Percentiles rank a stretch among this genome's conserved stretches.
Evolutionary conservation across 768 basidiomycete genomes (phyloP).

Genomic region (Calocybe indica): DNA sequence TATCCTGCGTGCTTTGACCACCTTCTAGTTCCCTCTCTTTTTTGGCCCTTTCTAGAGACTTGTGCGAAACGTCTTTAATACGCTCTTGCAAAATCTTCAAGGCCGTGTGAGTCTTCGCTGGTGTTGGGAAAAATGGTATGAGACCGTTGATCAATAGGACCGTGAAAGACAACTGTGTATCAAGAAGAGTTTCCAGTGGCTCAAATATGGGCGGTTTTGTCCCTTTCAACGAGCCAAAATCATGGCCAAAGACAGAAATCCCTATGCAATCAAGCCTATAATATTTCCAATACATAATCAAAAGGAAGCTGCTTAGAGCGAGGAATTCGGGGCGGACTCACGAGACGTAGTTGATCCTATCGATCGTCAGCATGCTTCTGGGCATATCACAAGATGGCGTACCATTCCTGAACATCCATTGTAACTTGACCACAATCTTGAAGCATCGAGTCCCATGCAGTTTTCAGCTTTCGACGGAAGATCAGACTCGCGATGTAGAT

Average conservation of each 20-base stretch:
- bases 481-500: no score
- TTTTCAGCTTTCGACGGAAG: conserved; percentile 22
- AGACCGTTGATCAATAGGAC: conserved; percentile 29
- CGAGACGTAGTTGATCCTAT: conserved; percentile 44
- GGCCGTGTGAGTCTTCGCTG: conserved; percentile 25
- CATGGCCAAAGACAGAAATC: conserved; percentile 52
- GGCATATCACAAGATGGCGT: conserved; percentile 19
- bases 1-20: conserved; percentile 22
- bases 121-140: conserved; percentile 27
- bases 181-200: conserved; percentile 31
- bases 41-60: conserved; percentile 27
- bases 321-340: conserved; percentile 12
- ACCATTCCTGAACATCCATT: conserved; percentile 46
- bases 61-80: conserved; percentile 32
- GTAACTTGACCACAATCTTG: conserved; percentile 16
- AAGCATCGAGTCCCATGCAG: conserved; percentile 17
- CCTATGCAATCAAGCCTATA: conserved; percentile 49
- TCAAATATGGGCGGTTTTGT: conserved; percentile 33
- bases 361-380: conserved; percentile 39
- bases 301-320: no score
- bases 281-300: not conserved
- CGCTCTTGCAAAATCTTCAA: conserved; percentile 25
- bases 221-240: conserved; percentile 49
- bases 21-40: conserved; percentile 20
- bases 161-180: conserved; percentile 20